Base-by-base conservation (phyloP, 2,329 filamentous ascomycete genomes). In the Botryosphaeria dothidea region DNA sequence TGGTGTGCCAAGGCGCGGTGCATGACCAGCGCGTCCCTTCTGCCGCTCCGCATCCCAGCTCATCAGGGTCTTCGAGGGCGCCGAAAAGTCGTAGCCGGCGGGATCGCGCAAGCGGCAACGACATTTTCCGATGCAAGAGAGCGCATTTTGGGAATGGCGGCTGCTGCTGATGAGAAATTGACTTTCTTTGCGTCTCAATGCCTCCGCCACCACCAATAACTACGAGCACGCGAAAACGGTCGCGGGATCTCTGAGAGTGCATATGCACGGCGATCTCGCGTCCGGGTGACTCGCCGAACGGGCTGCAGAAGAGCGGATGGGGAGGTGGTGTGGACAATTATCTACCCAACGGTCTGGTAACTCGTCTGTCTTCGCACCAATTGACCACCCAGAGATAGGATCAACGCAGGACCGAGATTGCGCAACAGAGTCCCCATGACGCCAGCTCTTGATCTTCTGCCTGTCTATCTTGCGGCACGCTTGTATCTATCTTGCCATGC, bases 81-180 rank as follows among this genome's bases (percentile, higher is more conserved):
- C n/a, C n/a, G 7, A 19, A 58, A 58, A 58, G 54, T 58, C 54
- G 23, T 58, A 29, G 54, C 54, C 54, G 54, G 23, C 4, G 23
- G 7, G 23, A 29, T 9, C 21, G 9, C 23, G 23, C 25, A 7
- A 21, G 38, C 54, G 54, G 54, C 54, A 25, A 58, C 54, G 38
- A 58, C 36, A 43, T 58, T 4, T 9, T 11, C 17, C 15, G 7
- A 41, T 41, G 52, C 52, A 23, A 23, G 41, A 9, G 4, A 15
- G n/a, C 6, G 41, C 34, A 21, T 3, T 38, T 54, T 36, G 19
- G 49, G 31, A 9, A 15, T 34, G 29, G 29, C 15, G 3, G 4
- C n/a, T n/a, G 19, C 13, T 3, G 31, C 13, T 56, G n/a, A n/a
- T 29, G 34, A 56, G 38, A 29, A 56, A 21, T 4, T n/a, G 21